A percentile compares a stretch with the other conserved stretches of the same genome.
These are phyloP conservation scores for Globisporangium middletonii DNA, from an alignment of 352 stramenopile species.

Conservation along the genomic window DNA sequence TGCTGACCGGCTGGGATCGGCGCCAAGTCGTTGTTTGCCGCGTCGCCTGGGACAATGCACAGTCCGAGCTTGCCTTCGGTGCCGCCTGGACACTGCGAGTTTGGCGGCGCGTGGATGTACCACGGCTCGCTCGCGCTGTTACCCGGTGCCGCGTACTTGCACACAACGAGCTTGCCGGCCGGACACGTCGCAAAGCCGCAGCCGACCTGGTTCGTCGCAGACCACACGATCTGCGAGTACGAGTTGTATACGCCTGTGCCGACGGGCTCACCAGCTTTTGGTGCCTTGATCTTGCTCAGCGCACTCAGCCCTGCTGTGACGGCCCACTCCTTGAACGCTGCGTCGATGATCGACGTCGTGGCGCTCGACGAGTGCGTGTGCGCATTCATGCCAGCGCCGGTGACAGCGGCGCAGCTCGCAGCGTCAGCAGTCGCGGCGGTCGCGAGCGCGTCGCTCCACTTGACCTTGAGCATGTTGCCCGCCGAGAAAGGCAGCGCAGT, in stretches of 20 bases:
- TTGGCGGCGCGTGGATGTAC: constrained; percentile 48
- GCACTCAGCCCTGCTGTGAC: constrained; percentile 40
- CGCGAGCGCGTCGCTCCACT: constrained; percentile 46
- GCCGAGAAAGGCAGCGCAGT: constrained; percentile 59
- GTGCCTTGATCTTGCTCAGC: constrained; percentile 39
- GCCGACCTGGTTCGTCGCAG: constrained; percentile 49
- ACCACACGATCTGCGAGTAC: constrained; percentile 77
- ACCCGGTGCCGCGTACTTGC: constrained; percentile 48
- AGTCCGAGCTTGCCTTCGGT: constrained; percentile 37
- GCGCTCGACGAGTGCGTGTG: constrained; percentile 29
- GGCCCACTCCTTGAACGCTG: constrained; percentile 56
- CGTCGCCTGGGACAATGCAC: constrained; percentile 46
- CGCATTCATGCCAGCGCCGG: constrained; percentile 36
- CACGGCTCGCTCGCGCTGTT: constrained; percentile 48
- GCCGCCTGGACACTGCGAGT: constrained; percentile 41
- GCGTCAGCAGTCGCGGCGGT: constrained; percentile 30
- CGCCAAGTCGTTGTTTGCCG: constrained; percentile 39
- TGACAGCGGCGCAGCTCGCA: constrained; percentile 27
- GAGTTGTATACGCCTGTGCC: constrained; percentile 60
- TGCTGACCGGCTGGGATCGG: constrained; percentile 44
- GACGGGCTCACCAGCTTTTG: constrained; percentile 36
- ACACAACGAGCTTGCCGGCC: constrained; percentile 40
- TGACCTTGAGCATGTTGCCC: constrained; percentile 59
- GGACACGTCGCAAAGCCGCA: constrained; percentile 45
- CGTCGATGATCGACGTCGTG: constrained; percentile 30